These are phyloP conservation scores for Nannochloropsis oceanica DNA, from an alignment of 108 stramenopile species.

Conservation along the genomic window DNA sequence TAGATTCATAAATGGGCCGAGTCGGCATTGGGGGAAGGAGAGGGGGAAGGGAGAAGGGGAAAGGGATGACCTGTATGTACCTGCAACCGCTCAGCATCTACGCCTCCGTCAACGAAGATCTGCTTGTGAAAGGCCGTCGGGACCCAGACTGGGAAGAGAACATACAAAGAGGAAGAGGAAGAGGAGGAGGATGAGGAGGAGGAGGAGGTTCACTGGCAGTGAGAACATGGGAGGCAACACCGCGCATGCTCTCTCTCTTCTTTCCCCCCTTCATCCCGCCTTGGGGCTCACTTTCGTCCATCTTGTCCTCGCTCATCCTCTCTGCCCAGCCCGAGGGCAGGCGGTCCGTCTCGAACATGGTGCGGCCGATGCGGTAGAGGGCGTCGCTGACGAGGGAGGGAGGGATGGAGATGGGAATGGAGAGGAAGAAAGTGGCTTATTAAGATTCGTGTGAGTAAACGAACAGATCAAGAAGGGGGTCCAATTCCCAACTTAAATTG, in stretches of 20 bases:
- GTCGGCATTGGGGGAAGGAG: background rate
- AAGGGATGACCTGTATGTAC: background rate
- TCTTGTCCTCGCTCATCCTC: constrained; percentile 4
- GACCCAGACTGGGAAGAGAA: constrained; percentile 20
- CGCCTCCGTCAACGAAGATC: constrained; percentile 10
- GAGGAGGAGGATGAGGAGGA: no score
- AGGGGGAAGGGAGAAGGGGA: background rate
- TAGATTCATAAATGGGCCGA: background rate
- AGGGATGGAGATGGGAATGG: background rate
- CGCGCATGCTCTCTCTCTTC: background rate
- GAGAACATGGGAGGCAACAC: background rate
- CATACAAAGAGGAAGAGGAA: no score
- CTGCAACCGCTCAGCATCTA: background rate
- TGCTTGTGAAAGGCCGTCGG: constrained; percentile 9
- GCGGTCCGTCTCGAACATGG: constrained; percentile 47
- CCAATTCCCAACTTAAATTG: no score
- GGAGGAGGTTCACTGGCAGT: background rate
- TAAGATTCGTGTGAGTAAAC: background rate
- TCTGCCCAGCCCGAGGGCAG: constrained; percentile 31
- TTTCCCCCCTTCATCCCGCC: background rate
- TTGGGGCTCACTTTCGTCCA: constrained; percentile 18
- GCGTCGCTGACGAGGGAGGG: background rate
- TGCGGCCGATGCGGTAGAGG: constrained; percentile 23
- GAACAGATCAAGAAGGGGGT: background rate
- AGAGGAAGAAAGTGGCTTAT: background rate